phyloP scores from a whole-genome alignment of 768 basidiomycete genomes.

The Suillus alpinus region DNA sequence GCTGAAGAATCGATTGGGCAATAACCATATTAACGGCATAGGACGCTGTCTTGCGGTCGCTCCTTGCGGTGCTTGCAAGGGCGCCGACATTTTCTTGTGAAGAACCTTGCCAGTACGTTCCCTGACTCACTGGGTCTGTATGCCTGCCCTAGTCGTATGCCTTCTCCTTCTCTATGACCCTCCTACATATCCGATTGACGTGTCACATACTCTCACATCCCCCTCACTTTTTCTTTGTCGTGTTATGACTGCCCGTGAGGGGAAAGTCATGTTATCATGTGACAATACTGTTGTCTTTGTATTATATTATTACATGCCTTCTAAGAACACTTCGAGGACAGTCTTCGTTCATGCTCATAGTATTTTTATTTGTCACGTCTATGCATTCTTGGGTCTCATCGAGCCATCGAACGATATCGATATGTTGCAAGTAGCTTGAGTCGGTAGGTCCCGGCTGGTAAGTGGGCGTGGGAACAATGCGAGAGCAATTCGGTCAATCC shows the following conservation, averaged over 20 bases:
- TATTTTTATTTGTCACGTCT: slow-evolving; percentile 18
- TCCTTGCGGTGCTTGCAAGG: slow-evolving; percentile 29
- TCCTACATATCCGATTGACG: slow-evolving; percentile 7
- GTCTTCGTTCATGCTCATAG: slow-evolving; percentile 27
- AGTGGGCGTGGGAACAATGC: slow-evolving; percentile 7
- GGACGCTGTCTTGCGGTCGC: slow-evolving; percentile 20
- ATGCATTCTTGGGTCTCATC: slow-evolving; percentile 14
- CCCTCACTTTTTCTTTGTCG: slow-evolving; percentile 4
- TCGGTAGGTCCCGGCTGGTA: slow-evolving; percentile 10
- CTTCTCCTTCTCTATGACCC: slow-evolving; percentile 5
- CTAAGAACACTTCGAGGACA: slow-evolving; percentile 19
- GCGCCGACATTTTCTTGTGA: slow-evolving; percentile 25
- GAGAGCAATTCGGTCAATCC: background rate
- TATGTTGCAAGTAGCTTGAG: background rate
- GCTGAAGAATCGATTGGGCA: slow-evolving; percentile 53
- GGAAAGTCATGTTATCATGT: slow-evolving; percentile 20
- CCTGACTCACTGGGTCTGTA: slow-evolving; percentile 1
- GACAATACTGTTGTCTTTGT: slow-evolving; percentile 29
- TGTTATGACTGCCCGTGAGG: slow-evolving; percentile 10
- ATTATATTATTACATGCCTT: slow-evolving; percentile 20
- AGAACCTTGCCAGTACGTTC: slow-evolving; percentile 6
- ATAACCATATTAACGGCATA: slow-evolving; percentile 24
- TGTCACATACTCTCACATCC: slow-evolving; percentile 20
- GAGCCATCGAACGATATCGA: background rate
- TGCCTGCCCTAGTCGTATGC: slow-evolving; percentile 21